Base-by-base conservation (phyloP, 306 rosid genomes). In the Luffa aegyptiaca region DNA sequence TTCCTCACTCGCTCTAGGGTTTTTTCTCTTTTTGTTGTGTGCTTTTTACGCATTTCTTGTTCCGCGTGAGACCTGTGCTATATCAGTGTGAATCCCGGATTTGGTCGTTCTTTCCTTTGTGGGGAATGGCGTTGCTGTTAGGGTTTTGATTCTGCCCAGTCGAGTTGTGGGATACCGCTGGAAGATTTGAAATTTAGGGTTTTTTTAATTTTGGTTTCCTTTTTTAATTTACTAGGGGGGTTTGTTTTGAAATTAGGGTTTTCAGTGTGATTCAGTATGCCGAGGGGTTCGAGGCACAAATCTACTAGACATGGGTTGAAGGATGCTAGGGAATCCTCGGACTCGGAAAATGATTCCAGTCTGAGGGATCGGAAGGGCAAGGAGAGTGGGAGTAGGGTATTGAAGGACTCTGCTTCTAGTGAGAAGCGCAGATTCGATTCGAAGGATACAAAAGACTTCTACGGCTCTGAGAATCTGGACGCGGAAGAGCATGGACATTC, bases 251-350 rank as follows among this genome's bases (percentile, higher is more conserved):
- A 56, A 59, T 61, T 88, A 86, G 88, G 89, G 89, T 83, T 87
- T 84, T 57, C 65, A 49, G 83, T 49, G 80, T 68, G 76, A 48
- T 39, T 79, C 57, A 86, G 92, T 53, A 96, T 96, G 99, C 94
- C 98, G 89, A 89, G 97, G 79, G 90, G 97, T 88, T 91, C 99
- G 45, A 88, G 93, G 91, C 97, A 96, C 68, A 96, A 96, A 89
- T 93, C 99, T 44, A 93, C 93, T 82, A 96, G 93, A 83, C 98
- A 91, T 79, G 93, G 96, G 76, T 91, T 90, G 52, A 88, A 91
- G 76, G 98, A 93, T 82, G 85, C 84, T 70, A 88, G 84, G 84
- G 97, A 96, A 10, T 90, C 90, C 78, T 96, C 99, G 21, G 99
- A 92, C 80, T 91, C 98, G 55, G 99, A 96, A 83, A 90, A 90